phyloP scores from a whole-genome alignment of 345 rosid genomes.

The Moringa oleifera region DNA sequence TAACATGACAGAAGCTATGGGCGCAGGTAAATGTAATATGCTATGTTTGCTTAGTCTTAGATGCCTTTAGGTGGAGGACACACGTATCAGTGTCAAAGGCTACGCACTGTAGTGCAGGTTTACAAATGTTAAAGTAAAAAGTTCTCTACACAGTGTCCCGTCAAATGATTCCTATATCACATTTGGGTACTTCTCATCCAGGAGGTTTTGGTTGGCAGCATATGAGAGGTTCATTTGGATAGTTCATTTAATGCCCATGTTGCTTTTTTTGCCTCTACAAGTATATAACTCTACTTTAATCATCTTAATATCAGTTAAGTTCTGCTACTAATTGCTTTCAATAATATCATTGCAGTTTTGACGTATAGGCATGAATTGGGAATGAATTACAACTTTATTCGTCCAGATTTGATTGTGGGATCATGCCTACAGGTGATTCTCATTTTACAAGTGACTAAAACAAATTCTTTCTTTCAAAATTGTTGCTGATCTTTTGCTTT shows the following conservation, averaged over 20 bases:
- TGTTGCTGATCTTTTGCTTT: conserved; percentile 1
- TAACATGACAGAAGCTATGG: conserved; percentile 98
- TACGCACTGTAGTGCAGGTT: no score
- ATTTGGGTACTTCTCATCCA: no score
- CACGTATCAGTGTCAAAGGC: not conserved
- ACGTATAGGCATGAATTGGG: conserved; percentile 92
- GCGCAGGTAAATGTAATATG: conserved; percentile 71
- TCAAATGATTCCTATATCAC: no score
- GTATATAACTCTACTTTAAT: not conserved
- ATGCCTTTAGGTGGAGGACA: not conserved
- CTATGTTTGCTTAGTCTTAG: conserved; percentile 1
- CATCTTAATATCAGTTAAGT: not conserved
- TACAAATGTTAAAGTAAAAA: no score
- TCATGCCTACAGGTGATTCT: conserved; percentile 82
- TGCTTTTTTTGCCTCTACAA: not conserved
- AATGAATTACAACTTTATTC: conserved; percentile 82
- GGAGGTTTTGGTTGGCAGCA: no score
- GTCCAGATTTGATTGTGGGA: conserved; percentile 89
- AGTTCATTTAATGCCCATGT: not conserved
- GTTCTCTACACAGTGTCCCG: no score
- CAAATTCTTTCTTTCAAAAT: not conserved
- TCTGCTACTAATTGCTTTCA: conserved; percentile 17
- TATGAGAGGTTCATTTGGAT: no score
- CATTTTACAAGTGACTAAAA: conserved; percentile 6
- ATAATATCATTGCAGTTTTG: conserved; percentile 54